Evolutionary conservation across 192 early-diverging fungal species (phyloP), one percentile per base, ranked within the genome.

Genomic region (Lobosporangium transversale): DNA sequence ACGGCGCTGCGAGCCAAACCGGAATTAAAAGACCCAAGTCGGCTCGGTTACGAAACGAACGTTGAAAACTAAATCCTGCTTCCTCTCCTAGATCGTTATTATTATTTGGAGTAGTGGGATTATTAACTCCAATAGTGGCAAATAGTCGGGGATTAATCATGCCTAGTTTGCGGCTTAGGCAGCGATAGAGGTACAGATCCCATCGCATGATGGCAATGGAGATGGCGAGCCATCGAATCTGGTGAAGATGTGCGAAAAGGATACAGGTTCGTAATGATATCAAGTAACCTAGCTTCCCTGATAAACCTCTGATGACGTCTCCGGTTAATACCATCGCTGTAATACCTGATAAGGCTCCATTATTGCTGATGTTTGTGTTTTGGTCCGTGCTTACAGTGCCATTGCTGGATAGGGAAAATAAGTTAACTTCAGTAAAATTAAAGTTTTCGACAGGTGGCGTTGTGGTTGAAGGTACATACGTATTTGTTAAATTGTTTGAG

Each of bases 211-310:
- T 52, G 1, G 59, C 20, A 6, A 62, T 30, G 17, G 59, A 49
- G 30, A 44, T n/a, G 8, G 58, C 68, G 1, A 70, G 27, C 52
- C 68, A 70, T 14, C 37, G 59, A 21, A 56, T 29, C 32, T 55
- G 44, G 18, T n/a, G 5, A 18, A 70, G 8, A 49, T 70, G 68
- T 4, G 68, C 59, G 21, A 42, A 62, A 1, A 70, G 15, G 18
- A 62, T 43, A 10, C 68, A 70, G 0, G n/a, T 26, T 4, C 50
- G 49, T 10, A 70, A 2, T 32, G 31, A 31, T 2, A 12, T 26
- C 3, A 18, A 4, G 21, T 40, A 33, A 30, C 53, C 33, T 2
- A 7, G 18, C 4, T 11, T 42, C 30, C 12, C 37, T 12, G 49
- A 37, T 17, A 15, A 10, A 26, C 3, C 20, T 11, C 8, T 18